Evolutionary conservation across 2,329 filamentous ascomycete species (phyloP), one percentile per base, ranked within the genome.

Genomic region (Geosmithia flava): DNA sequence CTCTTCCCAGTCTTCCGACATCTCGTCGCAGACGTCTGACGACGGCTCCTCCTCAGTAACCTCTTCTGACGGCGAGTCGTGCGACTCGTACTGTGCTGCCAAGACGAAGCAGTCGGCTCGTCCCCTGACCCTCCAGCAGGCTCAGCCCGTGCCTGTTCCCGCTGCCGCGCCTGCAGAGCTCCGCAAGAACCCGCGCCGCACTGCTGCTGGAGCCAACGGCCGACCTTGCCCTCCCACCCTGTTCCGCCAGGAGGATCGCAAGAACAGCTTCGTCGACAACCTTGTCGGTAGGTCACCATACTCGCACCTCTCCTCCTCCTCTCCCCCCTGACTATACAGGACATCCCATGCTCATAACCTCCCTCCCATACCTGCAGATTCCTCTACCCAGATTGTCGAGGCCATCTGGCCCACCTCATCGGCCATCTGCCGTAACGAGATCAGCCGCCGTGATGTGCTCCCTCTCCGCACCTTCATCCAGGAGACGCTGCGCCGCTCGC

Each of bases 401-500:
- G 87, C 86, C 48, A 95, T 98, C 59, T 98, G 93, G 93, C 90
- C 93, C 44, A 75, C 91, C 42, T 94, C 91, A 48, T 90, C 87
- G 50, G 80, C 84, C 37, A 78, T 85, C 50, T 86, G 85, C 64
- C 81, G 83, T 58, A 82, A 75, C 57, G 86, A 91, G 61, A 71
- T 78, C 53, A 82, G 80, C 51, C 76, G 76, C 61, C 87, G 85
- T 62, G 81, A 85, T 47, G 86, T 96, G 52, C 72, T 98, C 55
- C 90, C 91, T 51, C 75, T 98, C 58, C 86, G 90, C 56, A 95
- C 85, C 48, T 98, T 97, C 64, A 97, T 98, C 58, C 90, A 97
- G 68, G 93, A 97, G 74, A 97, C 93, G 19, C 75, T 98, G 55
- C 86, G 90, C 57, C 82, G 93, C 58, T 98, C 93, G 51, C 83